Evolutionary conservation across 306 rosid genomes (phyloP).

Genomic region (Cyclanthera cordifolia): DNA sequence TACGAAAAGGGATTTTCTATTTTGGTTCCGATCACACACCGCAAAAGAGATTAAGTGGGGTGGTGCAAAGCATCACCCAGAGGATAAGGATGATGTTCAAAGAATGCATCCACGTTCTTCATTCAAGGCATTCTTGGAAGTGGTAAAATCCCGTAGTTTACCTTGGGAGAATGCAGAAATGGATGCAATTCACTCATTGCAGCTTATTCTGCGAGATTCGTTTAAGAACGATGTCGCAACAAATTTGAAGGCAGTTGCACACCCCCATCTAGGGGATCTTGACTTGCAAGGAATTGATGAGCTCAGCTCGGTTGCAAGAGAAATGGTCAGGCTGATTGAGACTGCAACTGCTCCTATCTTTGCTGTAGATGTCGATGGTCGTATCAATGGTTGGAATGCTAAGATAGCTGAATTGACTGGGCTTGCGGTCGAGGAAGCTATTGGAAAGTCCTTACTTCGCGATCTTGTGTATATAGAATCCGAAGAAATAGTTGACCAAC

Average conservation of each 20-base stretch:
- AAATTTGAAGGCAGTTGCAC: constrained; percentile 60
- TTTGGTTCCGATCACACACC: constrained; percentile 95
- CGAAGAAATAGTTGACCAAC: constrained; percentile 52
- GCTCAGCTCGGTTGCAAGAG: constrained; percentile 92
- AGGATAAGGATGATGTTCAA: constrained; percentile 95
- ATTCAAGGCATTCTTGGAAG: constrained; percentile 91
- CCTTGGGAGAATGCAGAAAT: constrained; percentile 93
- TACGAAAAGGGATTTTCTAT: constrained; percentile 62
- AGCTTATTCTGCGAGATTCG: constrained; percentile 84
- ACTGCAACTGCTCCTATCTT: constrained; percentile 98
- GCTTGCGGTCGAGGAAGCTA: constrained; percentile 75
- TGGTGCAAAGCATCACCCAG: constrained; percentile 98
- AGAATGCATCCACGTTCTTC: constrained; percentile 98
- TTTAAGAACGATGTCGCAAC: constrained; percentile 49
- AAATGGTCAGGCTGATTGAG: constrained; percentile 96
- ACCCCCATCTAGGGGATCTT: constrained; percentile 33
- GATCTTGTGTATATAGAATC: constrained; percentile 80
- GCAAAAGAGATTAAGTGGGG: constrained; percentile 95
- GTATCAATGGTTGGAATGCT: constrained; percentile 92
- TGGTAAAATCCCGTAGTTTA: constrained; percentile 87
- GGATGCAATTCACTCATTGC: constrained; percentile 98
- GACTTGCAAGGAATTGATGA: constrained; percentile 80
- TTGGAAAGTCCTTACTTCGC: constrained; percentile 75
- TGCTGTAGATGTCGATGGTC: constrained; percentile 75
- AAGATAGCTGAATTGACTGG: constrained; percentile 92